Base-by-base conservation (phyloP, 768 basidiomycete genomes). In the Russula sp. region DNA sequence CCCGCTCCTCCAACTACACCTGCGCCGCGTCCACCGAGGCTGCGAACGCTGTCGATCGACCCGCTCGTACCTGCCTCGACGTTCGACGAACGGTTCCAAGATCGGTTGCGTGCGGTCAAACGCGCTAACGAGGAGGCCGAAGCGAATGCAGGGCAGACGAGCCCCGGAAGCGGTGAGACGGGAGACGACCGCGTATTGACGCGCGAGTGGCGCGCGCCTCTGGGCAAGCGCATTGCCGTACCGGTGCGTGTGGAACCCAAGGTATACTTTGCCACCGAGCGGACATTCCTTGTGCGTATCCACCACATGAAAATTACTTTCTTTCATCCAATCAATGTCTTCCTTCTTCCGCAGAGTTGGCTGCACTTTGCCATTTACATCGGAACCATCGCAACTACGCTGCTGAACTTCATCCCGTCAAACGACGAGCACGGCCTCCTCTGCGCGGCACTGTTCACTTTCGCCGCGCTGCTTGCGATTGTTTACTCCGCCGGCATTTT, bases 201-300 rank as follows among this genome's bases (percentile, higher is more conserved):
- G 57, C 79, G 87, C 59, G 82, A 84, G 62, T 91, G 88, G 86
- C 77, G 73, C 31, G 96, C 95, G 1, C 89, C 91, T 0, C 75
- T 80, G 47, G 95, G 95, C 11, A 98, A 98, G 78, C 81, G 82
- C 67, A 95, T 99, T 61, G 84, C 94, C 0, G 85, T 98, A 3
- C 94, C 96, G 31, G 89, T 99, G n/a, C 84, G 97, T 58, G 84
- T 99, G 52, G 97, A 99, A 74, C 97, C 97, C 34, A 99, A 99
- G 76, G 94, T 97, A 4, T 96, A 95, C 72, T 99, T 98, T 73
- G 97, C 97, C 6, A 87, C 88, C 42, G 95, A 98, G 75, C 81
- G 96, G 64, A 98, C 95, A 14, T 96, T 94, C 81, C 73, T 95
- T 75, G 94, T 91, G 73, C 75, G 92, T 79, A 31, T 61, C 64